Conservation (phyloP, 169 alveolate species). For the Plasmodium gonderi region DNA sequence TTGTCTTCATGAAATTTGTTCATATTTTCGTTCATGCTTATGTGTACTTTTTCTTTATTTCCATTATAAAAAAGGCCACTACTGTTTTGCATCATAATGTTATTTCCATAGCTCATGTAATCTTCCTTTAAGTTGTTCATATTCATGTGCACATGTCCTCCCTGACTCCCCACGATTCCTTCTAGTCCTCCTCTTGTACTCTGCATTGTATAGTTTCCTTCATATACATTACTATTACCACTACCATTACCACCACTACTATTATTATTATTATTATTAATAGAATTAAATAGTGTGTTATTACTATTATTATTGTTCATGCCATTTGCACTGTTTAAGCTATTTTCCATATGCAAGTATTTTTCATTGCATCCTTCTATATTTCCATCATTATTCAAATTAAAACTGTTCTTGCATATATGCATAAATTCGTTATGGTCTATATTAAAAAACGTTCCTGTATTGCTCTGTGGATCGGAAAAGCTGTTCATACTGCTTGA, state of each 20-base stretch:
- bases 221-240: constrained; percentile 19
- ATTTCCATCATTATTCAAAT: neutral
- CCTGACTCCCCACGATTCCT: neutral
- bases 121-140: constrained; percentile 22
- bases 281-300: neutral
- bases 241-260: neutral
- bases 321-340: neutral
- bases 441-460: neutral
- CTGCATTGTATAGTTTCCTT: constrained; percentile 13
- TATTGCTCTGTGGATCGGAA: neutral
- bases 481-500: neutral
- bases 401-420: constrained; percentile 1
- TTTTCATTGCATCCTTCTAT: neutral
- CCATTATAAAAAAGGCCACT: constrained; percentile 18
- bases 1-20: constrained; percentile 30
- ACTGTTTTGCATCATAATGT: neutral
- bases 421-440: constrained; percentile 5
- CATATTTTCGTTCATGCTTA: neutral
- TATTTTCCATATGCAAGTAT: neutral
- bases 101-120: constrained; percentile 13
- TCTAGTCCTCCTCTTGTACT: constrained; percentile 3
- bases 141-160: neutral
- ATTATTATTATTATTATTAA: neutral
- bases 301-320: neutral
- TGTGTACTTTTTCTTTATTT: constrained; percentile 34